These are phyloP conservation scores for Stellera chamaejasme DNA, from an alignment of 345 rosid genomes.

Conservation along the genomic window DNA sequence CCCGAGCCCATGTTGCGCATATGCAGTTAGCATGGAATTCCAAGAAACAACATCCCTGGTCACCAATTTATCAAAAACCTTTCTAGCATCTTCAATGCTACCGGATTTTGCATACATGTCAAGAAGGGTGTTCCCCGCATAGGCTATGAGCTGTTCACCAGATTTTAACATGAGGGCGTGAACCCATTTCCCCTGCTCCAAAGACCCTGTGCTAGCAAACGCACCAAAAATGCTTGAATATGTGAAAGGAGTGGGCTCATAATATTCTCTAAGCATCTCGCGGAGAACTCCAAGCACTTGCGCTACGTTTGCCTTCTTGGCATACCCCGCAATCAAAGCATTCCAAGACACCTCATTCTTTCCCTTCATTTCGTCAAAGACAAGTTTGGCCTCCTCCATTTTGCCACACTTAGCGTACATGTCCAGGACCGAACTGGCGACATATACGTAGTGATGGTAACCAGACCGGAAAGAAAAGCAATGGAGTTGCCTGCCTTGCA, in stretches of 20 bases:
- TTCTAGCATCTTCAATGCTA: conserved; percentile 37
- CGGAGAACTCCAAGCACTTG: conserved; percentile 23
- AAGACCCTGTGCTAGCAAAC: conserved; percentile 31
- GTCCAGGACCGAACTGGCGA: conserved; percentile 42
- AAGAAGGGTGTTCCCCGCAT: conserved; percentile 41
- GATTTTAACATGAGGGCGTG: conserved; percentile 38
- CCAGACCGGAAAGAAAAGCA: conserved; percentile 33
- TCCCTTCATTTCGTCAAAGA: conserved; percentile 22
- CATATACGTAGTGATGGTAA: conserved; percentile 30
- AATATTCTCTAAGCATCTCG: conserved; percentile 31
- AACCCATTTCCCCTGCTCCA: conserved; percentile 55
- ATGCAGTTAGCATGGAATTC: conserved; percentile 41
- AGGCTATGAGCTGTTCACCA: conserved; percentile 27
- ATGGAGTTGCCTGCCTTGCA: conserved; percentile 40
- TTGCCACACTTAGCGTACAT: conserved; percentile 39
- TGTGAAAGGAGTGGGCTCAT: conserved; percentile 34
- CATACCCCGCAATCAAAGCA: conserved; percentile 46
- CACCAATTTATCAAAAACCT: conserved; percentile 29
- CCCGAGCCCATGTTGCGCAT: conserved; percentile 38
- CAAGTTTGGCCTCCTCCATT: conserved; percentile 27
- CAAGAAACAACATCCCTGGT: conserved; percentile 36
- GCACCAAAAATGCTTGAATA: conserved; percentile 32
- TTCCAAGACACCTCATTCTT: conserved; percentile 58
- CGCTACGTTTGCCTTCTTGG: conserved; percentile 36
- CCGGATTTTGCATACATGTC: conserved; percentile 53